These are phyloP conservation scores for Dendrobium huoshanense DNA, from an alignment of 106 monocot genomes.

Conservation along the genomic window DNA sequence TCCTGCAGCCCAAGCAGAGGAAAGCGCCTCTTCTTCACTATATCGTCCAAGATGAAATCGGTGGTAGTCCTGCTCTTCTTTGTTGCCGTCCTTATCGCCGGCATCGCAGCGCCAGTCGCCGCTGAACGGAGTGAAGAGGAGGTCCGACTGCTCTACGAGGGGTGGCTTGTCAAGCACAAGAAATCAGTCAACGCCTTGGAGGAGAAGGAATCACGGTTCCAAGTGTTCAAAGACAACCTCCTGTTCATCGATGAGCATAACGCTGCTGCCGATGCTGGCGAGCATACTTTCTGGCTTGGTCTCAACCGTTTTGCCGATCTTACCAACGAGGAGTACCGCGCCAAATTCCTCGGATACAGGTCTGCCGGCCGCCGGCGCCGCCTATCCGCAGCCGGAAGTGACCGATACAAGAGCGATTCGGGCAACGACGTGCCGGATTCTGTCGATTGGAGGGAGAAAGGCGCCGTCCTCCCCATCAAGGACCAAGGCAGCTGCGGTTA, in stretches of 20 bases:
- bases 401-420: constrained; percentile 5
- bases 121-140: constrained; percentile 21
- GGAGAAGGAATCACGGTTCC: constrained; percentile 36
- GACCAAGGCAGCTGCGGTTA: constrained; percentile 58
- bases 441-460: constrained; percentile 67
- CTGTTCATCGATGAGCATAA: constrained; percentile 52
- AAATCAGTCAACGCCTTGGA: constrained; percentile 35
- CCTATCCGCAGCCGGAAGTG: neutral
- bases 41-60: constrained; percentile 1
- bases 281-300: constrained; percentile 31
- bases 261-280: constrained; percentile 15
- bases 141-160: constrained; percentile 23
- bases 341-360: constrained; percentile 25
- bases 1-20: neutral
- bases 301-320: constrained; percentile 59
- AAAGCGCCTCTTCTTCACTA: neutral
- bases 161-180: constrained; percentile 25
- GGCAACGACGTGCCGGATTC: constrained; percentile 27
- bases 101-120: neutral
- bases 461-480: constrained; percentile 50
- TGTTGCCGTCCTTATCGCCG: neutral
- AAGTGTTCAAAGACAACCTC: constrained; percentile 49
- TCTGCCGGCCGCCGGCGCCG: constrained; percentile 8
- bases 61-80: neutral
- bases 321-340: constrained; percentile 57